phyloP scores from a whole-genome alignment of 2,329 filamentous ascomycete species.

The Dactylellina leptospora region DNA sequence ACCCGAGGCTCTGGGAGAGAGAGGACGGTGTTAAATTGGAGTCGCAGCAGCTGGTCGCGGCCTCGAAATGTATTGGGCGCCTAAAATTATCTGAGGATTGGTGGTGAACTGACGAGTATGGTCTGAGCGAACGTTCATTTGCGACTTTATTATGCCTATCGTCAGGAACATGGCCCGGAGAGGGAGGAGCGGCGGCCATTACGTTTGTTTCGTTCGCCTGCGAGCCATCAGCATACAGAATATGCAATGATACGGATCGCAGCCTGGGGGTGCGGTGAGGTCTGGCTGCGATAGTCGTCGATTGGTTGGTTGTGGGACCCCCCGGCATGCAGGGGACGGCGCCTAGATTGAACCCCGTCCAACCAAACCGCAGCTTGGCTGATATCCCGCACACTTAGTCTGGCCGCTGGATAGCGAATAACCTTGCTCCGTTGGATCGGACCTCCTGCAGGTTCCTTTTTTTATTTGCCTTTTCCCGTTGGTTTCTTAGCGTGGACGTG shows the following conservation, averaged over 20 bases:
- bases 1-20: slow-evolving; percentile 23
- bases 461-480: slow-evolving; percentile 30
- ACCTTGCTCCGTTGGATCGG: slow-evolving; percentile 40
- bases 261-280: slow-evolving; percentile 34
- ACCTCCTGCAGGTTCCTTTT: slow-evolving; percentile 31
- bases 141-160: slow-evolving; percentile 30
- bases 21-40: slow-evolving; percentile 44
- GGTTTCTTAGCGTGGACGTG: slow-evolving; percentile 16
- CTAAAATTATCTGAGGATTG: slow-evolving; percentile 47
- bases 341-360: slow-evolving; percentile 50
- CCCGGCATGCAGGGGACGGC: slow-evolving; percentile 42
- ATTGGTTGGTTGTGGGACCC: slow-evolving; percentile 46
- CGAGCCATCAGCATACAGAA: slow-evolving; percentile 15
- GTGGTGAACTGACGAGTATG: slow-evolving; percentile 38
- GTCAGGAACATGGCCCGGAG: slow-evolving; percentile 25
- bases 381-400: slow-evolving; percentile 48
- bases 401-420: slow-evolving; percentile 44
- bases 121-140: slow-evolving; percentile 47
- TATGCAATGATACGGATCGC: slow-evolving; percentile 25
- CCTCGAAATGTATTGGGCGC: slow-evolving; percentile 49
- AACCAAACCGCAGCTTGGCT: slow-evolving; percentile 52
- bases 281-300: slow-evolving; percentile 34
- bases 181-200: slow-evolving; percentile 24
- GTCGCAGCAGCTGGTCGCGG: slow-evolving; percentile 32
- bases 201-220: slow-evolving; percentile 11